Evolutionary conservation across 2,329 filamentous ascomycete species (phyloP), one percentile per base, ranked within the genome.

Genomic region (Colletotrichum theobromicola): DNA sequence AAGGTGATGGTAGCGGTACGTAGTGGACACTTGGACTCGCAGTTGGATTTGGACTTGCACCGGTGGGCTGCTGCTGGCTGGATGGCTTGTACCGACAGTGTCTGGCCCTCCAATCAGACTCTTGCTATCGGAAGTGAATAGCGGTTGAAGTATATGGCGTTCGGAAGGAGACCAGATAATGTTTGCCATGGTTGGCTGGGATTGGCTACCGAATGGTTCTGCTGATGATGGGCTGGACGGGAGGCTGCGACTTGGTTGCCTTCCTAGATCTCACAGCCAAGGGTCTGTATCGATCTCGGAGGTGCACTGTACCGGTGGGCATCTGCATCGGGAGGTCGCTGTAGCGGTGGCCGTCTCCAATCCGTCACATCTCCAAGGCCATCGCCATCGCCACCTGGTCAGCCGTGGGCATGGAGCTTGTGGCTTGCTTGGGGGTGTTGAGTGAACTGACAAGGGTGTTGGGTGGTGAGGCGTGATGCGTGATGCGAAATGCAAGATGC

Each of bases 251-350:
- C 55, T 64, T 71, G 61, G 53, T 66, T 72, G 67, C 67, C 42
- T 50, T 50, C n/a, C 62, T 55, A 74, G 67, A 74, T 74, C 67
- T 74, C 62, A 42, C 53, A 60, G 68, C 42, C 68, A 69, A n/a
- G 24, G 37, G 50, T 34, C 24, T 50, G 62, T 61, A 74, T 61
- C 72, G 72, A 74, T 74, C 72, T 74, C 55, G 37, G 32, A 37
- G 67, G 57, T 62, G 68, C 69, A 64, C 62, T 72, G 57, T 67
- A 32, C 63, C 35, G 68, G 50, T 42, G 21, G n/a, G 50, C 37
- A 35, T 70, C 21, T 42, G 42, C 61, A 61, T 37, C 58, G 37
- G 42, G 53, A 37, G n/a, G 46, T 65, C 34, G 30, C 34, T 58
- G 46, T 58, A n/a, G 58, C 32, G 8, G 67, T 64, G 28, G 24